Percentiles rank a stretch among this genome's conserved stretches.
phyloP scores from a whole-genome alignment of 768 basidiomycete species.

The Leccinellum rugosiceps region DNA sequence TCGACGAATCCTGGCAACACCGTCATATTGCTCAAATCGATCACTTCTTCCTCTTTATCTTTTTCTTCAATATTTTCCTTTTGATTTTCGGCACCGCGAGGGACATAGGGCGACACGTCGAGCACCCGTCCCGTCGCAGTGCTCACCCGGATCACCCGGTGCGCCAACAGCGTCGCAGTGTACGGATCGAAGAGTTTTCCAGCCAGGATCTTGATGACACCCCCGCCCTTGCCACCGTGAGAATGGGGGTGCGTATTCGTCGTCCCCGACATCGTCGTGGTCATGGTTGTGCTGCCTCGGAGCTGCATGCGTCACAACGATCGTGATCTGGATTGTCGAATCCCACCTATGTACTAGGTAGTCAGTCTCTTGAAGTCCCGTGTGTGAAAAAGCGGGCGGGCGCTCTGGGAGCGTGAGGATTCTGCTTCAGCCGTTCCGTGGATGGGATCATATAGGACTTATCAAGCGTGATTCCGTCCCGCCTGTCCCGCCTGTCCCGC shows the following conservation, averaged over 20 bases:
- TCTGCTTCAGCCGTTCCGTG: background rate
- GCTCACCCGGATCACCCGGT: constrained; percentile 49
- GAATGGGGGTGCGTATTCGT: background rate
- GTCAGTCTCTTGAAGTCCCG: background rate
- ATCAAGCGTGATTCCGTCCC: background rate
- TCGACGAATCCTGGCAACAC: constrained; percentile 60
- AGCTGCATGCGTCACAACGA: background rate
- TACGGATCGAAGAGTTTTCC: constrained; percentile 52
- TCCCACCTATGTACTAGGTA: background rate
- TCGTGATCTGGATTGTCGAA: background rate
- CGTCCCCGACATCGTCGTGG: background rate
- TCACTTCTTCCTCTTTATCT: constrained; percentile 22
- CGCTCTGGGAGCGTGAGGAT: background rate
- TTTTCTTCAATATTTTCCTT: background rate
- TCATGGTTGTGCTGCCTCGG: background rate
- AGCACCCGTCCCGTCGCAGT: constrained; percentile 46
- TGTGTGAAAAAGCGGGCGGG: background rate
- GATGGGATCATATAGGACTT: background rate
- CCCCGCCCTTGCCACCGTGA: background rate
- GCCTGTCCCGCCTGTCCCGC: too few relatives aligned
- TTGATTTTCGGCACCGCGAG: background rate
- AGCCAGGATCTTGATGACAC: constrained; percentile 31
- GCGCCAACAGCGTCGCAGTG: constrained; percentile 37
- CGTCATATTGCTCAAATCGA: constrained; percentile 46
- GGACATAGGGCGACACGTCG: constrained; percentile 31